A percentile compares a stretch with the other conserved stretches of the same genome.
Evolutionary conservation across 1,284 basidiomycete genomes (phyloP).

Genomic region (Anthracocystis walkeri): DNA sequence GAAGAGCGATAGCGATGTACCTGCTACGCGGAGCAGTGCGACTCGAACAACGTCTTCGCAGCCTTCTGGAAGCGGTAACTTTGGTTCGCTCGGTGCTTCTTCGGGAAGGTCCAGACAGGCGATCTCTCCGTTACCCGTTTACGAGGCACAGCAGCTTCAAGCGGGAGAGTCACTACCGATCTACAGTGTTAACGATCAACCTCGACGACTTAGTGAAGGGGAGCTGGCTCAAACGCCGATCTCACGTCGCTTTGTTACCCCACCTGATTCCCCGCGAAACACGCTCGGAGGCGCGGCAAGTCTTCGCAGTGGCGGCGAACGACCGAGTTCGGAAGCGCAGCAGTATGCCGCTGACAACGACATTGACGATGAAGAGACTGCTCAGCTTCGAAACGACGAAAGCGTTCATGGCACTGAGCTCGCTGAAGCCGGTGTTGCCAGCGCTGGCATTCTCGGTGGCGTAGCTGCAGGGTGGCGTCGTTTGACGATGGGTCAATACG

Average conservation of each 20-base stretch:
- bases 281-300: background rate
- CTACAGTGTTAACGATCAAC: conserved; percentile 26
- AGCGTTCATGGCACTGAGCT: conserved; percentile 8
- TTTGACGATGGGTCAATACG: conserved; percentile 53
- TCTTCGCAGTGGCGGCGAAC: background rate
- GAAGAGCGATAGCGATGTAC: conserved; percentile 21
- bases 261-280: conserved; percentile 27
- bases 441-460: conserved; percentile 48
- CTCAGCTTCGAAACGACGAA: background rate
- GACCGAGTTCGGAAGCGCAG: conserved; percentile 14
- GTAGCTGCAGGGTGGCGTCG: conserved; percentile 54
- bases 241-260: conserved; percentile 30
- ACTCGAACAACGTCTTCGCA: conserved; percentile 4
- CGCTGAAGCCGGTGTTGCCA: conserved; percentile 26
- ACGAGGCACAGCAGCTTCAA: conserved; percentile 22
- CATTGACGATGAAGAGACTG: conserved; percentile 3
- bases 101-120: conserved; percentile 11
- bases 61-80: background rate
- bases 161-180: conserved; percentile 26
- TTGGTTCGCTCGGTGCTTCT: conserved; percentile 19
- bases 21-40: conserved; percentile 7
- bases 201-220: conserved; percentile 6
- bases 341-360: conserved; percentile 9
- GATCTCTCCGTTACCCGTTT: conserved; percentile 30
- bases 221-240: background rate